Conservation (phyloP, 2,329 filamentous ascomycete species). For the Aureobasidium sp. region DNA sequence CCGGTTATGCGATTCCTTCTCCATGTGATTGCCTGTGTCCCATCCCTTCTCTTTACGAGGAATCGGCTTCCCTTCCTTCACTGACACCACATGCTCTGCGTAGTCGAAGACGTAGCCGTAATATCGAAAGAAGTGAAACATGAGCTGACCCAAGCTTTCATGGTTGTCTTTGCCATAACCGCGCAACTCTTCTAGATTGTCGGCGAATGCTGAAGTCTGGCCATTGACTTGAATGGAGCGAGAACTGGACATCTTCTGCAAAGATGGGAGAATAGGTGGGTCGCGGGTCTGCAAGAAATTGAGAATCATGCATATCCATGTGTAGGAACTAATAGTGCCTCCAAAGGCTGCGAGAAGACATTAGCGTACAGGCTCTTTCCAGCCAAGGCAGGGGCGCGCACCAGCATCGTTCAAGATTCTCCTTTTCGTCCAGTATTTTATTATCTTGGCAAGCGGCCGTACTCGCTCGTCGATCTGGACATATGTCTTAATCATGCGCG, state of each 20-base stretch:
- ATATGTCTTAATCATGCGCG: slow-evolving; percentile 95
- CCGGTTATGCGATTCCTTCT: slow-evolving; percentile 55
- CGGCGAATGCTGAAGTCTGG: slow-evolving; percentile 70
- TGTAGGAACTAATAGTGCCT: slow-evolving; percentile 93
- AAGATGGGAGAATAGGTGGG: slow-evolving; percentile 74
- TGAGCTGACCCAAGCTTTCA: slow-evolving; percentile 72
- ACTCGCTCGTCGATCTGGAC: slow-evolving; percentile 88
- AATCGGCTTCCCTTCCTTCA: slow-evolving; percentile 71
- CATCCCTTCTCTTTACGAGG: slow-evolving; percentile 83
- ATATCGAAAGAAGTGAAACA: slow-evolving; percentile 92
- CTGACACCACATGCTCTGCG: slow-evolving; percentile 73
- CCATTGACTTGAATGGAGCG: slow-evolving; percentile 58
- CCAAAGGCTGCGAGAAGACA: slow-evolving; percentile 60
- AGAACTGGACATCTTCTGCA: slow-evolving; percentile 67
- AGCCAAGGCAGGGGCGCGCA: slow-evolving; percentile 43
- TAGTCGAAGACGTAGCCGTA: slow-evolving; percentile 94
- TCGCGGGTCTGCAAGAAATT: slow-evolving; percentile 87
- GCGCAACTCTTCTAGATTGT: slow-evolving; percentile 68
- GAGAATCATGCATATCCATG: slow-evolving; percentile 98
- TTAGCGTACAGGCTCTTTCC: slow-evolving; percentile 5
- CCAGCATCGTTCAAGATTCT: slow-evolving; percentile 94
- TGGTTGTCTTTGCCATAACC: slow-evolving; percentile 74
- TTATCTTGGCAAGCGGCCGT: slow-evolving; percentile 85
- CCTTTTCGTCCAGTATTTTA: slow-evolving; percentile 94
- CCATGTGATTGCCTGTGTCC: slow-evolving; percentile 52